These are phyloP conservation scores for Panaeolus cyanescens DNA, from an alignment of 768 basidiomycete species.

Conservation along the genomic window DNA sequence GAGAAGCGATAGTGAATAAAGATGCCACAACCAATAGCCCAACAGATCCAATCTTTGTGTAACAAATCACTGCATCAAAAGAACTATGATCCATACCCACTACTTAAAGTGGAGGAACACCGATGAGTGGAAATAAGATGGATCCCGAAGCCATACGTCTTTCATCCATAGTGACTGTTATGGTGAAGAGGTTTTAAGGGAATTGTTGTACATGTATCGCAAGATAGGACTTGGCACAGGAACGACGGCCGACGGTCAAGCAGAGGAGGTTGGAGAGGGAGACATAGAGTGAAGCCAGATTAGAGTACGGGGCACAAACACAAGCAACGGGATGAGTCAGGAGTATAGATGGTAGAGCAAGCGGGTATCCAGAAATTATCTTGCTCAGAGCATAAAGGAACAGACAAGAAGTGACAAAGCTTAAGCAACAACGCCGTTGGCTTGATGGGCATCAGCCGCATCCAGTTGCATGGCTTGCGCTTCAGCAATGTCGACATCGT, in stretches of 20 bases:
- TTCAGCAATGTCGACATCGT: conserved; percentile 17
- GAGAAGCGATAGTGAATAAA: conserved; percentile 43
- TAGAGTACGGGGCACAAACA: conserved; percentile 7
- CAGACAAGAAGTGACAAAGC: conserved; percentile 10
- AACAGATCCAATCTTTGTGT: conserved; percentile 35
- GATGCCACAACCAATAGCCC: conserved; percentile 68
- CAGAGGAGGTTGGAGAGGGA: too few species aligned
- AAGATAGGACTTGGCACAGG: conserved; percentile 22
- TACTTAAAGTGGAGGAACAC: background rate
- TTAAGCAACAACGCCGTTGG: conserved; percentile 28
- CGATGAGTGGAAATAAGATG: conserved; percentile 17
- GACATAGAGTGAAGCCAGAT: conserved; percentile 25
- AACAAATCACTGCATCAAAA: conserved; percentile 21
- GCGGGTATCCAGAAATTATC: conserved; percentile 33
- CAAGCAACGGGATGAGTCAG: conserved; percentile 14
- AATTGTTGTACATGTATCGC: conserved; percentile 28
- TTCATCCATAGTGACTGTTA: conserved; percentile 38
- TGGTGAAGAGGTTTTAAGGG: conserved; percentile 27
- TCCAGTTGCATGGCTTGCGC: conserved; percentile 44
- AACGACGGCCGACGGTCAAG: conserved; percentile 26
- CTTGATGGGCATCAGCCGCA: conserved; percentile 31
- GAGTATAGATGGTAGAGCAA: conserved; percentile 16
- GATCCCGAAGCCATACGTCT: conserved; percentile 46
- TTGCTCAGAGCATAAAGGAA: conserved; percentile 15
- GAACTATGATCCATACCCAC: conserved; percentile 12